phyloP scores from a whole-genome alignment of 108 stramenopile species.

The Pseudonitzschia pungens region DNA sequence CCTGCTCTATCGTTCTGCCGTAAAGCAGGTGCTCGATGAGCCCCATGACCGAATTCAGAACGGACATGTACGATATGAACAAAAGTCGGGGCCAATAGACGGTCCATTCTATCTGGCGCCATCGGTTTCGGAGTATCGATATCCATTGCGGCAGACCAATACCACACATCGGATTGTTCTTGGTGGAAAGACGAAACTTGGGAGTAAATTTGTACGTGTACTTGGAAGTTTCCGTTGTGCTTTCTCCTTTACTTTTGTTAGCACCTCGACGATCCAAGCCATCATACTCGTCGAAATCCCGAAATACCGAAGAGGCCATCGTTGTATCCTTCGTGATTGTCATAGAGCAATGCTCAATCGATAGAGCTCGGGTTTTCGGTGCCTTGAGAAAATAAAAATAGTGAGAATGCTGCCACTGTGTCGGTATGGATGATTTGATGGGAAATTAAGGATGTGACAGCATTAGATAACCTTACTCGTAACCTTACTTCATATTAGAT shows the following conservation, averaged over 20 bases:
- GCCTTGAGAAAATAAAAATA: too few relatives aligned
- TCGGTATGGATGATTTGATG: too few relatives aligned
- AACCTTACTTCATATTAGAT: too few relatives aligned
- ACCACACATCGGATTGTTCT: constrained; percentile 44
- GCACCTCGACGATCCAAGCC: neutral
- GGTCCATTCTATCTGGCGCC: constrained; percentile 34
- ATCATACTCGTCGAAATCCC: constrained; percentile 8
- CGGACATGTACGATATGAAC: constrained; percentile 23
- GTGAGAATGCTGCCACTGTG: too few relatives aligned
- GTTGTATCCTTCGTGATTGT: too few relatives aligned
- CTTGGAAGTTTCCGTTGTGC: neutral
- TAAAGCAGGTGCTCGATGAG: constrained; percentile 17
- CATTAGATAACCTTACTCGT: too few relatives aligned
- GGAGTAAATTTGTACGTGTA: constrained; percentile 20
- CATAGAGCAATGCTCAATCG: too few relatives aligned
- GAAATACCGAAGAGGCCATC: constrained; percentile 14
- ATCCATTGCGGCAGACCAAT: constrained; percentile 36
- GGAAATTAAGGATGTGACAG: too few relatives aligned
- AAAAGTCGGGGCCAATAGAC: constrained; percentile 37
- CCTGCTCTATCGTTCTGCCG: constrained; percentile 13
- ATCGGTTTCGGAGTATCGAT: constrained; percentile 18
- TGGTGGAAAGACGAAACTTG: constrained; percentile 27
- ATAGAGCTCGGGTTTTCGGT: too few relatives aligned
- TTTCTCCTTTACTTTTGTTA: neutral
- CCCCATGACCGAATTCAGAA: constrained; percentile 36